Evolutionary conservation across 352 stramenopile species (phyloP), one percentile per base, ranked within the genome.

Genomic region (Pythium angustatum): DNA sequence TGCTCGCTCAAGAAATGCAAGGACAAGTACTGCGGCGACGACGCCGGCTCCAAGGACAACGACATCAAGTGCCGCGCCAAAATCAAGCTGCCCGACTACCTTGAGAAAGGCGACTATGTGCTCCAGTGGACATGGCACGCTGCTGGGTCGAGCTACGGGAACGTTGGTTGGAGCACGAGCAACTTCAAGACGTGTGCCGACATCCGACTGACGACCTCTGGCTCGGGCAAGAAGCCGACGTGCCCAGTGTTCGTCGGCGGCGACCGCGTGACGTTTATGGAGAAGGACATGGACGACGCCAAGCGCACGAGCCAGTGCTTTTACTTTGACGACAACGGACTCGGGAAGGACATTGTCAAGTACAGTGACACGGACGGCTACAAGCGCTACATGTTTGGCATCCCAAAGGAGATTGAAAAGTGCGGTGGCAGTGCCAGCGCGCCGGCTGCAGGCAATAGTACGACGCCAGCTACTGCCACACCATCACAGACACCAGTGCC

Each of bases 121-220:
- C 55, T 88, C 51, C 79, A 88, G 58, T 85, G 76, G 79, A 73
- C 75, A 22, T 85, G 79, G 79, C 76, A 82, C 26, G 61, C 64
- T 19, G 77, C 66, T 12, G 79, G 79, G 22, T 83, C 72, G 43
- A 84, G 73, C 50, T 81, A 75, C 50, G 77, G 79, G 28, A 80
- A 85, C 55, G 68, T 84, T 34, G 75, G 70, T 11, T 85, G 75
- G 77, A 67, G 68, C n/a, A 75, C 77, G 50, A 62, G 60, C 3
- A 74, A 82, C 44, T 88, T 79, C 49, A 75, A 78, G 15, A 79
- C 77, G 7, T 88, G 77, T 21, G 79, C 79, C 2, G 77, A 88
- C 22, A 85, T 88, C 48, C 73, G 68, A 15, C 53, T 88, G 28
- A 88, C 79, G 12, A 75, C 75, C 0, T 54, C 59, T 0, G 79